Evolutionary conservation across 108 stramenopile species (phyloP).

Genomic region (Schizochytrium sp.): DNA sequence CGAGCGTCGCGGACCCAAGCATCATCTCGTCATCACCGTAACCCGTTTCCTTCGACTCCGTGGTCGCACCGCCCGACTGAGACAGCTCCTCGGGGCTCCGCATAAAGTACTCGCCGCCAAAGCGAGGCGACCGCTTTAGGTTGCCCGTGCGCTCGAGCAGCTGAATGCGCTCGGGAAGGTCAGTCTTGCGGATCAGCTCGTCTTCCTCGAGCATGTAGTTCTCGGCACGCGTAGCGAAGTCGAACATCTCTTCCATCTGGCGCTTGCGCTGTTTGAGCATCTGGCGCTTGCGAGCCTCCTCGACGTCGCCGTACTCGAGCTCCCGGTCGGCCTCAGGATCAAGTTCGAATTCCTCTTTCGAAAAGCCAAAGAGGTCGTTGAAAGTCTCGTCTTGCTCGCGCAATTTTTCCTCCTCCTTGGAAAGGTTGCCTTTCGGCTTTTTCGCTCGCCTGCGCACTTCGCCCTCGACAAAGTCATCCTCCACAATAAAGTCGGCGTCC

Average conservation of each 20-base stretch:
- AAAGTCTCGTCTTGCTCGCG: neutral
- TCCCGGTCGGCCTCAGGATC: neutral
- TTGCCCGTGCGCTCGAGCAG: neutral
- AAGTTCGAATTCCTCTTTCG: neutral
- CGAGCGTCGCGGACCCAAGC: neutral
- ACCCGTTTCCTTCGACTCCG: neutral
- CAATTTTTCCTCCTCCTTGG: neutral
- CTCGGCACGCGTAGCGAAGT: neutral
- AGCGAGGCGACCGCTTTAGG: neutral
- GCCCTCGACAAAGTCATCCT: neutral
- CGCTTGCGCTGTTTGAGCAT: neutral
- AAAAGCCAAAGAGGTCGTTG: neutral
- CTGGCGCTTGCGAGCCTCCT: neutral
- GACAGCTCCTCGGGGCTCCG: neutral
- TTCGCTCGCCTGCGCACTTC: neutral
- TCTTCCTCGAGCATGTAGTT: conserved; percentile 14
- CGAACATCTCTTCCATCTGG: conserved; percentile 13
- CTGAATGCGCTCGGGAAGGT: conserved; percentile 1
- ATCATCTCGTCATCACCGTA: neutral
- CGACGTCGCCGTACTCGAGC: neutral
- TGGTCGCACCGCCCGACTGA: neutral
- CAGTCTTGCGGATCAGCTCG: conserved; percentile 3
- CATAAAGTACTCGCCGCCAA: neutral
- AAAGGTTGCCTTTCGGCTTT: neutral
- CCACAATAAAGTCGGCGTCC: neutral